phyloP scores from a whole-genome alignment of 2,329 filamentous ascomycete genomes.

The Curvularia sp. region DNA sequence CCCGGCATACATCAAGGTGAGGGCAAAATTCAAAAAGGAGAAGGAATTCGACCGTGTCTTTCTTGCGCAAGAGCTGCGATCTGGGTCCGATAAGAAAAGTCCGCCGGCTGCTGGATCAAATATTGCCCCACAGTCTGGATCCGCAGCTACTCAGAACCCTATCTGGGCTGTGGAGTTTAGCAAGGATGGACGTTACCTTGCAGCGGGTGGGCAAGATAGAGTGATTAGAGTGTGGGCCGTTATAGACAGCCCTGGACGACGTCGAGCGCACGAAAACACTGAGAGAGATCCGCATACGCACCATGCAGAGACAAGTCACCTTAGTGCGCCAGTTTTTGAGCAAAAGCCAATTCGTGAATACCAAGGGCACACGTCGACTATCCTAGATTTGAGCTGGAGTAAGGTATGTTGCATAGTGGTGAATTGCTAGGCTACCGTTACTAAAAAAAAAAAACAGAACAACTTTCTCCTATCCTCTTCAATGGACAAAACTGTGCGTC shows the following conservation, averaged over 20 bases:
- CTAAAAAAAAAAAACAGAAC: slow-evolving; percentile 63
- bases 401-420: slow-evolving; percentile 62
- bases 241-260: slow-evolving; percentile 80
- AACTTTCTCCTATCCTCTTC: slow-evolving; percentile 95
- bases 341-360: slow-evolving; percentile 81
- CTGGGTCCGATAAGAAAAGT: slow-evolving; percentile 51
- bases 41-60: slow-evolving; percentile 88
- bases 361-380: slow-evolving; percentile 80
- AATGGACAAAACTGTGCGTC: slow-evolving; percentile 95
- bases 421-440: background rate
- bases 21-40: slow-evolving; percentile 78
- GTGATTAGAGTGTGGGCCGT: slow-evolving; percentile 89
- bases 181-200: slow-evolving; percentile 86
- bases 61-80: slow-evolving; percentile 87
- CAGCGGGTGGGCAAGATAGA: slow-evolving; percentile 88
- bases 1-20: slow-evolving; percentile 87
- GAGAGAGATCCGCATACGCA: slow-evolving; percentile 60
- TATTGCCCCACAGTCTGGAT: slow-evolving; percentile 43
- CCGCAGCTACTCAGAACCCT: slow-evolving; percentile 62
- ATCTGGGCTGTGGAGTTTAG: slow-evolving; percentile 96
- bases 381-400: slow-evolving; percentile 95
- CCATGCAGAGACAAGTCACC: slow-evolving; percentile 64
- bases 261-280: slow-evolving; percentile 74
- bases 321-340: slow-evolving; percentile 91
- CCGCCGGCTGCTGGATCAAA: slow-evolving; percentile 34